Evolutionary conservation across 257 asterid species (phyloP), one percentile per base, ranked within the genome.

Genomic region (Solanum rostratum): DNA sequence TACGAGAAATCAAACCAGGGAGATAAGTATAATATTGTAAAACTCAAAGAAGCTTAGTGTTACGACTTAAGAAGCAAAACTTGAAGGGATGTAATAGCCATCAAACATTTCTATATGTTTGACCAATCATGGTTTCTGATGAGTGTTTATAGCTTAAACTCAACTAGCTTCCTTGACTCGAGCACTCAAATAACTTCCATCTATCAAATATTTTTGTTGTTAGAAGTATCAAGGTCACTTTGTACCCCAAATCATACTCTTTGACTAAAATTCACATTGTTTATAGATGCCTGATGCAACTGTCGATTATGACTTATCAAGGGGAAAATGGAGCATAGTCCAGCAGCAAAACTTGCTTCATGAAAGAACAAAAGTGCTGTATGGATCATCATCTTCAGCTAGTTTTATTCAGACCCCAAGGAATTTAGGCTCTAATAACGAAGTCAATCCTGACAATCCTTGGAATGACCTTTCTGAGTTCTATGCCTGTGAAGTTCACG

Each of bases 201-300:
- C 6, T n/a, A 15, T 65, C 43, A 65, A 20, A 65, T 65, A 2
- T 30, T 65, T 30, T 13, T 3, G 20, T 14, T 65, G 45, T 65
- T 65, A 65, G 73, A 65, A 30, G 43, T 65, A 65, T 65, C 22
- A 6, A 46, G 81, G 22, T 73, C 59, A 43, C 20, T n/a, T 73
- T 45, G 81, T 57, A 41, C 20, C 39, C 39, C 59, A 45, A 24
- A 73, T 73, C 10, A n/a, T 57, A 22, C 4, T 13, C n/a, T 73
- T 76, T 49, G 59, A 49, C 82, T 76, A 16, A 76, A 50, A 24
- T 10, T 76, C 27, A 49, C 82, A 18, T 63, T 76, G 82, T 71
- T 87, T 81, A 63, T 89, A 96, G 98, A 96, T 96, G 98, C 98
- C 99, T 5, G 99, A 95, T 91, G 98, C 99, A 37, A 91, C 94